phyloP scores from a whole-genome alignment of 176 grass and related monocot genomes.

The Tillandsia fasciculata region DNA sequence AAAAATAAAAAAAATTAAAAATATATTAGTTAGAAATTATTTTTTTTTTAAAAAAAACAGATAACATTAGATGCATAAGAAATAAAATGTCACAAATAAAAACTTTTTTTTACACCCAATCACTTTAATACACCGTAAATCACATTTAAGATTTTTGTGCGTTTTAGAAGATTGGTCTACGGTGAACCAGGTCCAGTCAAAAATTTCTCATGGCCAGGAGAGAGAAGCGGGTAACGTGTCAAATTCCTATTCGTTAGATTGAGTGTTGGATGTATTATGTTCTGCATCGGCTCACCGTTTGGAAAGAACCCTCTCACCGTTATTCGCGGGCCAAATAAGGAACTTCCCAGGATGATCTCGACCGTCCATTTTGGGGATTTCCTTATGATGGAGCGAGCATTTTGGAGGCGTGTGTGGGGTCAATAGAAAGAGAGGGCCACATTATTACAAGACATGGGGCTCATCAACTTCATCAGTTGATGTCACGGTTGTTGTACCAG shows the following conservation, averaged over 20 bases:
- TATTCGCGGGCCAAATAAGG: neutral
- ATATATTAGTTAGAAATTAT: no score
- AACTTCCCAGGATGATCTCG: neutral
- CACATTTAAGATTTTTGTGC: no score
- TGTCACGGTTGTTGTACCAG: neutral
- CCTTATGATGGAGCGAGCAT: neutral
- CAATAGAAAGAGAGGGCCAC: neutral
- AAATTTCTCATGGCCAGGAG: neutral
- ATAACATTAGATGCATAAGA: no score
- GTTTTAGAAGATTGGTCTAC: no score
- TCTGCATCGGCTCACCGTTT: neutral
- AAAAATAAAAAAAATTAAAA: no score
- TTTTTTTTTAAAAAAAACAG: no score
- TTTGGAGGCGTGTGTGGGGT: neutral
- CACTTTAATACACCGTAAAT: no score
- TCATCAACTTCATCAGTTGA: constrained; percentile 1
- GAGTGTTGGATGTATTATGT: neutral
- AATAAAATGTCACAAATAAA: no score
- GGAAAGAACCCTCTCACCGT: neutral
- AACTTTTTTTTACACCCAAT: no score
- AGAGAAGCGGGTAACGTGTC: neutral
- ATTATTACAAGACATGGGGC: neutral
- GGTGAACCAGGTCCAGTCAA: no score
- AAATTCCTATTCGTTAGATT: neutral
- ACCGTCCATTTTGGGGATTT: neutral